Evolutionary conservation across 75 land plant species (phyloP).

Genomic region (Gnetum montanum): DNA sequence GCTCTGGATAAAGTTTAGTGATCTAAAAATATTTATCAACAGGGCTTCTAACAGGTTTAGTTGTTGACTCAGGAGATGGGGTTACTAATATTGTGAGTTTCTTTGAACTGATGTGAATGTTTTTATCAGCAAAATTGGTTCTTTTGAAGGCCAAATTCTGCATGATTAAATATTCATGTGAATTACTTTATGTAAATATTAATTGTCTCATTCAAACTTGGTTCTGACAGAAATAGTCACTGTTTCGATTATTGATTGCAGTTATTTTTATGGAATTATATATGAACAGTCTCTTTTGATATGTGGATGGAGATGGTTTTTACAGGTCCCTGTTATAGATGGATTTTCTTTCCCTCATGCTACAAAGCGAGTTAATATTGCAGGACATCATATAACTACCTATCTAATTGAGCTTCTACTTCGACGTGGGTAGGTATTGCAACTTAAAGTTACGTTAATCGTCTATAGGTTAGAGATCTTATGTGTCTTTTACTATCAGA

Average conservation of each 20-base stretch:
- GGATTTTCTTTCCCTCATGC: slow-evolving; percentile 46
- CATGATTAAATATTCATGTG: too few species aligned
- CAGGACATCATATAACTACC: slow-evolving; percentile 49
- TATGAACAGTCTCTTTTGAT: too few species aligned
- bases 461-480: not conserved
- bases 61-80: slow-evolving; percentile 51
- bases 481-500: slow-evolving; percentile 12
- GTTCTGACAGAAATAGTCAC: too few species aligned
- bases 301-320: too few species aligned
- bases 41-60: slow-evolving; percentile 45
- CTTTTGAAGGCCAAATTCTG: too few species aligned
- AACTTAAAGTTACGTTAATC: not conserved
- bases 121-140: slow-evolving; percentile 1
- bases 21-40: too few species aligned
- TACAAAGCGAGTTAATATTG: slow-evolving; percentile 43
- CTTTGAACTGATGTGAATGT: not conserved
- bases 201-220: too few species aligned
- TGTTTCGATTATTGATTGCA: too few species aligned
- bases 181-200: too few species aligned
- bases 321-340: slow-evolving; percentile 55
- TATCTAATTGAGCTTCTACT: slow-evolving; percentile 49
- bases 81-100: slow-evolving; percentile 44
- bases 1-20: too few species aligned
- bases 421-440: slow-evolving; percentile 41
- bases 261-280: too few species aligned